Evolutionary conservation across 306 rosid genomes (phyloP).

Genomic region (Hylodesmum podocarpum): DNA sequence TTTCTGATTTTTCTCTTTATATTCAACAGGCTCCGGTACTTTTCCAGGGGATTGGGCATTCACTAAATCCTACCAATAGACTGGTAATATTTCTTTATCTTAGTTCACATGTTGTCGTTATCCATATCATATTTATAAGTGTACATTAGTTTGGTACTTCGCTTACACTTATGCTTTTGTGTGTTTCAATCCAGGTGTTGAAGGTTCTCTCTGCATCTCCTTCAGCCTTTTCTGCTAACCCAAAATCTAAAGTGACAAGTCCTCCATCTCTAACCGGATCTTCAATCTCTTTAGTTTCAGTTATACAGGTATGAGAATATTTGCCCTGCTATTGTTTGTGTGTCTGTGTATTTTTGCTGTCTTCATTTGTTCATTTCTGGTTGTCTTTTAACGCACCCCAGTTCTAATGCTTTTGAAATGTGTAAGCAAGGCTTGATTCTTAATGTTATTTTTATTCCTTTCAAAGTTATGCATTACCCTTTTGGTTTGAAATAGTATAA

Average conservation of each 20-base stretch:
- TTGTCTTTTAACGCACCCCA: not conserved
- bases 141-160: conserved; percentile 16
- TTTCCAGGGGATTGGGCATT: conserved; percentile 93
- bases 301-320: conserved; percentile 62
- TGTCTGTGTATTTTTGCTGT: not conserved
- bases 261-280: conserved; percentile 95
- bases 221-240: conserved; percentile 88
- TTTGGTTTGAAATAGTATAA: too few species aligned
- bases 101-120: conserved; percentile 3
- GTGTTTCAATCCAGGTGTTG: conserved; percentile 60
- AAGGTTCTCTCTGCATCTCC: conserved; percentile 91
- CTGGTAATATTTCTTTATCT: conserved; percentile 61
- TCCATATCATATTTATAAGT: conserved; percentile 7
- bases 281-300: conserved; percentile 80
- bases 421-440: not conserved
- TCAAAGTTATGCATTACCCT: not conserved
- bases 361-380: not conserved
- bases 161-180: conserved; percentile 16
- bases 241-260: conserved; percentile 72
- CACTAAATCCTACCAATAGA: conserved; percentile 76
- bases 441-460: not conserved
- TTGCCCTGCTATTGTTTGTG: not conserved
- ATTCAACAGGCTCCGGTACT: conserved; percentile 91
- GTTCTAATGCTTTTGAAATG: not conserved
- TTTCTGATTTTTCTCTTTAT: conserved; percentile 32